Evolutionary conservation across 768 basidiomycete species (phyloP), one percentile per base, ranked within the genome.

Genomic region (Tulasnella sp.): DNA sequence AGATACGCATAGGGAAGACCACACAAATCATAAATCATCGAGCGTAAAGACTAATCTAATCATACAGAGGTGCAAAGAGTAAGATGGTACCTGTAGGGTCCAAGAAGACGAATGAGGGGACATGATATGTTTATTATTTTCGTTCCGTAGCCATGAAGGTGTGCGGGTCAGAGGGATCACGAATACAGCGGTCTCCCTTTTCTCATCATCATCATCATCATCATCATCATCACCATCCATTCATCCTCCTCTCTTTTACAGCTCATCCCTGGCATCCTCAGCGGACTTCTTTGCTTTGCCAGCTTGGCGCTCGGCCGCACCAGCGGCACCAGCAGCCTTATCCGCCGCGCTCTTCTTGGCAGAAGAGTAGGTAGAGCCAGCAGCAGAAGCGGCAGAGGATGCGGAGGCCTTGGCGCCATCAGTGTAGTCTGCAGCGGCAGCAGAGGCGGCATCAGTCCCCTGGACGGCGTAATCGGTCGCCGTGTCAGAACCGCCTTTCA

Each of bases 211-310:
- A 38, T 38, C 7, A 38, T 38, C 34, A 38, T 38, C 15, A 38
- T 38, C 5, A 5, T 5, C 5, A 38, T 7, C 34, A 15, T 7
- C 34, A 5, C 15, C 7, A 10, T 48, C n/a, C n/a, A 7, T 48
- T 48, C 46, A 19, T 48, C n/a, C 46, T 21, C 46, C 46, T 34
- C 10, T 10, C 51, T 5, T n/a, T 50, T 38, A 60, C 57, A 59
- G 49, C 57, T 49, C 49, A 19, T 17, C 19, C 27, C 31, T 29
- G 24, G 46, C n/a, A 30, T 30, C 49, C 29, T 59, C 57, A 19
- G 49, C 45, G 22, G 31, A 44, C 49, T 59, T 49, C 22, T 21
- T 49, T 8, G 48, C 45, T 29, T 30, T 49, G 4, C 27, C 57
- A 31, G 46, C 49, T 3, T 44, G 24, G 29, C 31, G 4, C 22